Percentiles rank a stretch among this genome's conserved stretches.
These are phyloP conservation scores for Paramecium sexaurelia DNA, from an alignment of 73 alveolate species.

Conservation along the genomic window DNA sequence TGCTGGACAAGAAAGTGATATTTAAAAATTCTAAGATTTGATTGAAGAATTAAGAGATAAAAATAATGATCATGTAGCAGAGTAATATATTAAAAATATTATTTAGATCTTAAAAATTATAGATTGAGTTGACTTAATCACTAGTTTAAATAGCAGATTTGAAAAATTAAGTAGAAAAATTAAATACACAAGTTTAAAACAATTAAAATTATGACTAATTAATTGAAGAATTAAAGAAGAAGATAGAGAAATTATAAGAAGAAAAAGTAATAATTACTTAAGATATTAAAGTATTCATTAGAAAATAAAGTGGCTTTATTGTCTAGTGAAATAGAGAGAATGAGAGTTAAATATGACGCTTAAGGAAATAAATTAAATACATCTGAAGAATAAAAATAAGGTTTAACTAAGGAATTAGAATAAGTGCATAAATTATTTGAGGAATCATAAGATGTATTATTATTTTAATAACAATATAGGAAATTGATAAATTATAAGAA, in stretches of 20 bases:
- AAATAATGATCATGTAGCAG: neutral
- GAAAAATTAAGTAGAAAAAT: constrained; percentile 3
- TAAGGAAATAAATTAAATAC: neutral
- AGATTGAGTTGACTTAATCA: neutral
- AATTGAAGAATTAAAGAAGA: neutral
- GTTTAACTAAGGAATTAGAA: neutral
- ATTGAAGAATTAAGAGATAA: neutral
- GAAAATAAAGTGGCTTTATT: constrained; percentile 37
- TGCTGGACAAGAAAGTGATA: neutral
- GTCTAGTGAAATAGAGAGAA: constrained; percentile 53
- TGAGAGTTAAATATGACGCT: constrained; percentile 27
- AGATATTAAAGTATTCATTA: neutral
- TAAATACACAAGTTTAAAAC: neutral
- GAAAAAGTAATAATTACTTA: neutral
- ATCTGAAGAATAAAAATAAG: neutral
- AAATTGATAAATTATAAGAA: neutral
- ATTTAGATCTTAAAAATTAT: neutral
- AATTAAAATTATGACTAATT: neutral
- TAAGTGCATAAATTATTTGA: neutral
- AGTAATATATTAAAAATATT: neutral
- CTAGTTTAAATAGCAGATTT: neutral
- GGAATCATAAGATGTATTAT: neutral
- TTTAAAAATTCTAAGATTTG: neutral
- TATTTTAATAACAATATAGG: neutral
- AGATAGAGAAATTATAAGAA: constrained; percentile 16